Evolutionary conservation across 331 rosid species (phyloP).

Genomic region (Cydonia oblonga): DNA sequence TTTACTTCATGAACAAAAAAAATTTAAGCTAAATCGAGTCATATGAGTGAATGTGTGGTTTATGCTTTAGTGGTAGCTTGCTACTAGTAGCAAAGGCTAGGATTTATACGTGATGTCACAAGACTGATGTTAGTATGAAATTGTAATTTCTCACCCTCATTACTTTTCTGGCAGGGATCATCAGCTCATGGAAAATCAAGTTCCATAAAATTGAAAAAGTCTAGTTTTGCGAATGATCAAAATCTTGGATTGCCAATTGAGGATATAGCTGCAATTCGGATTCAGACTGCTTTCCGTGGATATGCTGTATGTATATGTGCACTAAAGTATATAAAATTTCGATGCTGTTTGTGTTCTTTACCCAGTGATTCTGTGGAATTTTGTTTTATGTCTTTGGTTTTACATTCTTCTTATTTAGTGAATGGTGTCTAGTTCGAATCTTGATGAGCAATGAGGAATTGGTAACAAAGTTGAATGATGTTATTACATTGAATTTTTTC

Average conservation of each 20-base stretch:
- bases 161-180: slow-evolving; percentile 34
- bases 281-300: slow-evolving; percentile 87
- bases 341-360: not conserved
- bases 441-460: not conserved
- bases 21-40: not conserved
- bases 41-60: not conserved
- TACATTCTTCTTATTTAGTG: not conserved
- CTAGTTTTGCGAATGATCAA: slow-evolving; percentile 30
- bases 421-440: not conserved
- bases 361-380: not conserved
- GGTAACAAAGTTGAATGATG: not conserved
- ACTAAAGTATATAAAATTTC: not conserved
- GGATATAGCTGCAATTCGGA: slow-evolving; percentile 67
- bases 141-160: slow-evolving; percentile 14
- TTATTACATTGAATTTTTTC: not conserved
- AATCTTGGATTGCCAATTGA: slow-evolving; percentile 43
- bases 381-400: not conserved
- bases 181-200: slow-evolving; percentile 26
- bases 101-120: not conserved
- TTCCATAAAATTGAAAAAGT: slow-evolving; percentile 27
- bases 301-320: slow-evolving; percentile 36
- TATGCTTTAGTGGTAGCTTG: not conserved
- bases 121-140: slow-evolving; percentile 7
- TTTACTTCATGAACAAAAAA: not conserved
- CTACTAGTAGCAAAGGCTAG: too few relatives aligned